A percentile compares a stretch with the other conserved stretches of the same genome.
These are phyloP conservation scores for Saturnispora galanensis DNA, from an alignment of 805 yeast species.

Conservation along the genomic window DNA sequence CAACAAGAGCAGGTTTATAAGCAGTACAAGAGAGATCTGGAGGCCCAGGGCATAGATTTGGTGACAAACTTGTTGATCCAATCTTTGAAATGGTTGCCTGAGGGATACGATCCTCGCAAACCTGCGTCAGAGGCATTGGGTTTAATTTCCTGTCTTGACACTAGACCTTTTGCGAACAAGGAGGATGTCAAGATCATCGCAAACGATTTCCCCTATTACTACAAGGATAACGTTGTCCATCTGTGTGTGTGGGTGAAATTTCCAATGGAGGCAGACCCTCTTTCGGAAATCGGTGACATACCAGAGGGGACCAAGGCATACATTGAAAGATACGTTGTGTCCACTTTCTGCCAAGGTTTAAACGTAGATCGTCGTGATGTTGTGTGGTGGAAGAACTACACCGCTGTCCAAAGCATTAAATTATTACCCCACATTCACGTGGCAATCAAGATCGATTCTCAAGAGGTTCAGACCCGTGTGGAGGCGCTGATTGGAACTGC, in stretches of 20 bases:
- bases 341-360: constrained; percentile 39
- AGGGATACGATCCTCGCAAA: constrained; percentile 13
- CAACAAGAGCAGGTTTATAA: constrained; percentile 35
- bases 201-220: constrained; percentile 63
- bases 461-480: constrained; percentile 3
- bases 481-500: constrained; percentile 7
- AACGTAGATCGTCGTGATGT: constrained; percentile 32
- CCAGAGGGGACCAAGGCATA: constrained; percentile 30
- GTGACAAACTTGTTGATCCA: constrained; percentile 38
- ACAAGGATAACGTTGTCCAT: constrained; percentile 43
- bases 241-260: constrained; percentile 61
- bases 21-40: constrained; percentile 34
- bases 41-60: constrained; percentile 29
- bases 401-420: constrained; percentile 56
- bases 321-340: constrained; percentile 36
- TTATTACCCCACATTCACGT: constrained; percentile 66
- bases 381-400: constrained; percentile 68
- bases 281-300: constrained; percentile 42
- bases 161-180: constrained; percentile 32
- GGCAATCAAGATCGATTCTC: constrained; percentile 31
- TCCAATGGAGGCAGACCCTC: constrained; percentile 41
- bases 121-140: constrained; percentile 7
- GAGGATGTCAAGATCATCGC: constrained; percentile 36
- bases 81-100: constrained; percentile 42
- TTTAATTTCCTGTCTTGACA: constrained; percentile 24